A percentile compares a stretch with the other conserved stretches of the same genome.
These are phyloP conservation scores for Melanomma pulvis-pyrius DNA, from an alignment of 495 filamentous ascomycete genomes.

Conservation along the genomic window DNA sequence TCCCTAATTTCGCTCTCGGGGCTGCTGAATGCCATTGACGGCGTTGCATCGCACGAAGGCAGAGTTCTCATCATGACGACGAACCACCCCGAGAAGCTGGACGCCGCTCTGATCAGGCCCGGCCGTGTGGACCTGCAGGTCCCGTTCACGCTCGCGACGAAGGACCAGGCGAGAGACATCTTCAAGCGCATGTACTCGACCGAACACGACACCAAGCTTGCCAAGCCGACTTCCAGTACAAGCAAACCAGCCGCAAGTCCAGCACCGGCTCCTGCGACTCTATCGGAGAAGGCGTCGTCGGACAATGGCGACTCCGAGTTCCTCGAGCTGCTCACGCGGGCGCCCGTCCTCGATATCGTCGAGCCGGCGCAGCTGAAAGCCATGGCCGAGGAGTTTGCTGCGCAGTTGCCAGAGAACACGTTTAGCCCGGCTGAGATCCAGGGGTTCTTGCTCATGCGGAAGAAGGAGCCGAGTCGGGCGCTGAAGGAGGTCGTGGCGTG, in stretches of 20 bases:
- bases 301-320: conserved; percentile 5
- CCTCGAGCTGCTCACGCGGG: conserved; percentile 9
- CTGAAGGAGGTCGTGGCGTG: conserved; percentile 41
- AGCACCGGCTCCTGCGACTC: background rate
- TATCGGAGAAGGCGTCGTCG: background rate
- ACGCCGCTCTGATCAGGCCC: conserved; percentile 73
- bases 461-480: conserved; percentile 44
- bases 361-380: conserved; percentile 43
- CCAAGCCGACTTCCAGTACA: background rate
- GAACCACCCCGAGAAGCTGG: conserved; percentile 73
- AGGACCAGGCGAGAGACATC: conserved; percentile 31
- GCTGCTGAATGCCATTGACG: conserved; percentile 82
- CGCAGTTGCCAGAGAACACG: conserved; percentile 60
- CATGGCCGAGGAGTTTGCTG: conserved; percentile 62
- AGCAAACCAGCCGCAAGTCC: background rate
- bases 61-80: conserved; percentile 84
- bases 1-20: conserved; percentile 70
- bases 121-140: conserved; percentile 77
- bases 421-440: conserved; percentile 80
- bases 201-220: conserved; percentile 4
- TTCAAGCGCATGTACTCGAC: conserved; percentile 39
- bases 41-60: conserved; percentile 79
- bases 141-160: conserved; percentile 59
- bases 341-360: conserved; percentile 9
- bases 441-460: conserved; percentile 56